These are phyloP conservation scores for Geranomyces variabilis DNA, from an alignment of 192 early-diverging fungal species.

Conservation along the genomic window DNA sequence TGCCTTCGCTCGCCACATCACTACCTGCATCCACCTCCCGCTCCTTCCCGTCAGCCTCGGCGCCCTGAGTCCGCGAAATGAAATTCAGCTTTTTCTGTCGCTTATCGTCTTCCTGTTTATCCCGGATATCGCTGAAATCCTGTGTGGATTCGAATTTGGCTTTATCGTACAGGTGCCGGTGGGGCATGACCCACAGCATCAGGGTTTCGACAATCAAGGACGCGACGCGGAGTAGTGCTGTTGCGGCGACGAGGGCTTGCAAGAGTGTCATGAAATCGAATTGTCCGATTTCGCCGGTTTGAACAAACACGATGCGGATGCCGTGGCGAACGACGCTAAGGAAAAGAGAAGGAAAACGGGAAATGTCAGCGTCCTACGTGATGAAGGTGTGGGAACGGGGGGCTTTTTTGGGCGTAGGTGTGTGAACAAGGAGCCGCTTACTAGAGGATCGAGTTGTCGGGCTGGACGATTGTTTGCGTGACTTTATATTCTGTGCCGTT, in stretches of 20 bases:
- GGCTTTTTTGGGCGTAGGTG: too few relatives aligned
- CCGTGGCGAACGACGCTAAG: slow-evolving; percentile 31
- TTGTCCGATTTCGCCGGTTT: slow-evolving; percentile 39
- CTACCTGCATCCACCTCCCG: too few relatives aligned
- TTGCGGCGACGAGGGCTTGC: slow-evolving; percentile 39
- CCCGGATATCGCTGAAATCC: slow-evolving; percentile 29
- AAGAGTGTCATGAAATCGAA: slow-evolving; percentile 39
- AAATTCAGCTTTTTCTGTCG: not conserved
- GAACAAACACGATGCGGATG: slow-evolving; percentile 36
- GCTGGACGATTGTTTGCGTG: slow-evolving; percentile 22
- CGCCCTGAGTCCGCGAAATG: not conserved
- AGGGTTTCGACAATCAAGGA: slow-evolving; percentile 40
- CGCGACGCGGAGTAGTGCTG: slow-evolving; percentile 39
- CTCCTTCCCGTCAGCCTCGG: too few relatives aligned
- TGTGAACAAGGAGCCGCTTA: too few relatives aligned
- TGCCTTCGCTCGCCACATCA: too few relatives aligned
- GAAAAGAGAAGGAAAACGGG: too few relatives aligned
- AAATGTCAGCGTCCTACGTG: too few relatives aligned
- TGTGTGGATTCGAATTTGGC: slow-evolving; percentile 34
- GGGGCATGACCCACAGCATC: slow-evolving; percentile 40
- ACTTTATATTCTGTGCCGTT: slow-evolving; percentile 33
- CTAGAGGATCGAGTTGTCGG: slow-evolving; percentile 43
- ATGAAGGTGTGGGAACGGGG: too few relatives aligned
- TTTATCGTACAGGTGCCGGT: slow-evolving; percentile 24
- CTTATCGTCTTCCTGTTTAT: not conserved